Percentiles rank a stretch among this genome's conserved stretches.
phyloP scores from a whole-genome alignment of 2,329 filamentous ascomycete species.

The Calonectria multiphialidica region DNA sequence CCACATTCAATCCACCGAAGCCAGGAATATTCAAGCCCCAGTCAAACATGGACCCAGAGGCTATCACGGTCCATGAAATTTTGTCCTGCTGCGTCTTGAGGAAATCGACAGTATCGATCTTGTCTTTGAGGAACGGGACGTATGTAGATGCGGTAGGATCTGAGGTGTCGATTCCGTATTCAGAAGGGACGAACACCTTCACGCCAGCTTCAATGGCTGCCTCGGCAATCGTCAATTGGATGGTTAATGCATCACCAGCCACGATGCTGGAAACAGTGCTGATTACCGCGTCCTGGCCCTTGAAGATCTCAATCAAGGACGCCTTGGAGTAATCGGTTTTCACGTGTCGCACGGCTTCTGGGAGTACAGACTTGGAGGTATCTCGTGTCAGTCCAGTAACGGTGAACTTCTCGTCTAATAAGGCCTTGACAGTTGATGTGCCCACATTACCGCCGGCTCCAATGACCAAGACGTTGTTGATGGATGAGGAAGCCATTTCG shows the following conservation, averaged over 20 bases:
- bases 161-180: slow-evolving; percentile 2
- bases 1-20: slow-evolving; percentile 2
- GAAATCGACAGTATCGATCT: slow-evolving; percentile 11
- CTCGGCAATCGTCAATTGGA: neutral
- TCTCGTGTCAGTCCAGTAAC: slow-evolving; percentile 21
- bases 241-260: neutral
- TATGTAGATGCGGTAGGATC: neutral
- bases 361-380: neutral
- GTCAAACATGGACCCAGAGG: slow-evolving; percentile 20
- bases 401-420: neutral
- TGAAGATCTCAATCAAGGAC: neutral
- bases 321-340: slow-evolving; percentile 12
- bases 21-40: slow-evolving; percentile 24
- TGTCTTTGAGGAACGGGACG: slow-evolving; percentile 18
- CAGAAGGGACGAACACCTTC: neutral
- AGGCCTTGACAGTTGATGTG: slow-evolving; percentile 5
- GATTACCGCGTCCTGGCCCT: slow-evolving; percentile 16
- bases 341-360: neutral
- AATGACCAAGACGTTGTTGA: slow-evolving; percentile 11
- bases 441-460: slow-evolving; percentile 23
- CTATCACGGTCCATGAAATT: slow-evolving; percentile 22
- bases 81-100: slow-evolving; percentile 14
- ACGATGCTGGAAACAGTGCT: slow-evolving; percentile 2
- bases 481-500: neutral
- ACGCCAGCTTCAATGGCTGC: slow-evolving; percentile 5